Evolutionary conservation across 768 basidiomycete genomes (phyloP).

Genomic region (Termitomyces sp.): DNA sequence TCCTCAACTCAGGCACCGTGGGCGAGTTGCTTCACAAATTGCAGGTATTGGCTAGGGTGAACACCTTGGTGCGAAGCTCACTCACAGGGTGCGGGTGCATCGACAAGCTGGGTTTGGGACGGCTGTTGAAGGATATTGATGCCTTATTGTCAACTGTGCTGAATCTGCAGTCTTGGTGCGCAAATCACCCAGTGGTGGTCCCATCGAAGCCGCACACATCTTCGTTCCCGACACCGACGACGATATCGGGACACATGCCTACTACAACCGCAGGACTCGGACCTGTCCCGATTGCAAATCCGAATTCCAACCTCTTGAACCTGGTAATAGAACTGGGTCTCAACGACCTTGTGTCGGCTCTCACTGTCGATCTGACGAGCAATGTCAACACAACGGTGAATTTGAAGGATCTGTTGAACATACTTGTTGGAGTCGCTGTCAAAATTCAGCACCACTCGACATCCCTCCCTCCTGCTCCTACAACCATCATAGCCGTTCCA

Average conservation of each 20-base stretch:
- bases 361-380: constrained; percentile 4
- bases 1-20: constrained; percentile 7
- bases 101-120: constrained; percentile 4
- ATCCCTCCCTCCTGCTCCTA: constrained; percentile 4
- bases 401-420: constrained; percentile 4
- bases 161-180: constrained; percentile 10
- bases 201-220: not conserved
- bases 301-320: not conserved
- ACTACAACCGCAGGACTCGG: not conserved
- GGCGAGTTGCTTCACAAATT: constrained; percentile 6
- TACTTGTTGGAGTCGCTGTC: constrained; percentile 8
- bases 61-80: not conserved
- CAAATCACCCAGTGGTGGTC: constrained; percentile 4
- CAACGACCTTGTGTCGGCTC: constrained; percentile 2
- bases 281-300: not conserved
- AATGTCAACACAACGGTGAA: constrained; percentile 3
- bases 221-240: not conserved
- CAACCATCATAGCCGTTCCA: not conserved
- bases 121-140: constrained; percentile 5
- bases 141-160: constrained; percentile 2
- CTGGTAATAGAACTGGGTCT: constrained; percentile 10
- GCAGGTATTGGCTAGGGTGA: constrained; percentile 1
- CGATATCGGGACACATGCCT: not conserved
- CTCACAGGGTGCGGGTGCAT: constrained; percentile 10
- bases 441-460: constrained; percentile 9